Evolutionary conservation across 2,329 filamentous ascomycete species (phyloP), one percentile per base, ranked within the genome.

Genomic region (Didymellaceae sp.): DNA sequence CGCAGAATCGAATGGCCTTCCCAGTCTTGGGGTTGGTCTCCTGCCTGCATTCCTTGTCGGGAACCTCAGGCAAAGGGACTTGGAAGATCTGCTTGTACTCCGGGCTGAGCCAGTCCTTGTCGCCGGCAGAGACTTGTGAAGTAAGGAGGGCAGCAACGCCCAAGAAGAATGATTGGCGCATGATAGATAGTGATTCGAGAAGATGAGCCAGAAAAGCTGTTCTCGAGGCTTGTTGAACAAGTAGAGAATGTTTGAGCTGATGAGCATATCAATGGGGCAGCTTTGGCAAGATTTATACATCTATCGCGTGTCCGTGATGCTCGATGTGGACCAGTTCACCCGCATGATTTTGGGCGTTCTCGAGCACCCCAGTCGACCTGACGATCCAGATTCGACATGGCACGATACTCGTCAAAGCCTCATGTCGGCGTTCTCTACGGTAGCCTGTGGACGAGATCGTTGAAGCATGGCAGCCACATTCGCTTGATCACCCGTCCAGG

Each of bases 31-130:
- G 51, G 41, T 75, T 73, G 10, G 37, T 55, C 50, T 67, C 64
- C 2, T 54, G 55, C 1, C 20, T 25, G 10, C 35, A 37, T n/a
- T 28, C 42, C 58, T 78, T 78, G 14, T 76, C 52, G 1, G 77
- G 74, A 17, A 78, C 77, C 16, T 78, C 75, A 1, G 78, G 78
- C 1, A 81, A 69, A n/a, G 76, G 67, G 5, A 72, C 62, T 34
- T 70, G 57, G 55, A 67, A 76, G 37, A 76, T 67, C 46, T 69
- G 57, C 25, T 63, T 63, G 52, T 76, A 76, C 14, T 64, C 66
- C 1, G 74, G 73, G 26, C 67, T 70, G 16, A 65, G 38, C 62
- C 65, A 68, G 8, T 66, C 25, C 30, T 53, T 34, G 17, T 65
- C 62, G 28, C 61, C 62, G 38, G 62, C 63, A 7, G 55, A 48